Evolutionary conservation across 768 basidiomycete species (phyloP).

Genomic region (Rhizopogon roseolus): DNA sequence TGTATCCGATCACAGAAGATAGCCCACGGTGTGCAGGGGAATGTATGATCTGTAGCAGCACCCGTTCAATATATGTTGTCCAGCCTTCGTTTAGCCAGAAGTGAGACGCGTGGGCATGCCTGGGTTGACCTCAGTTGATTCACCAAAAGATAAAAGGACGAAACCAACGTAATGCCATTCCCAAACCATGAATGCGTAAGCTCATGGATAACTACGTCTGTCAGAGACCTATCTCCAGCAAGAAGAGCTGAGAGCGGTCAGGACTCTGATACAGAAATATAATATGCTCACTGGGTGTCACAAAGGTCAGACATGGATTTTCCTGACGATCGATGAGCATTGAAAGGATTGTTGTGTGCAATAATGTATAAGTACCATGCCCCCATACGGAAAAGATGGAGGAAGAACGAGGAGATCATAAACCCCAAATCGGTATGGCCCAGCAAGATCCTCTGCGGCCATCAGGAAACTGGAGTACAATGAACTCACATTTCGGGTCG

Average conservation of each 20-base stretch:
- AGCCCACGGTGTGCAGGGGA: conserved; percentile 46
- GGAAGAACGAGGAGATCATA: conserved; percentile 58
- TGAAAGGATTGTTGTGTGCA: background rate
- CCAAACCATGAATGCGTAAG: conserved; percentile 52
- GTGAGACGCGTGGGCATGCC: conserved; percentile 36
- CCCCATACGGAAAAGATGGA: conserved; percentile 55
- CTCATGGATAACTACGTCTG: conserved; percentile 53
- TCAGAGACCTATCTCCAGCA: conserved; percentile 51
- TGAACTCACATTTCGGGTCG: background rate
- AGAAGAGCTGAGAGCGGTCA: conserved; percentile 34
- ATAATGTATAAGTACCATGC: conserved; percentile 29
- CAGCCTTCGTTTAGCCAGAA: conserved; percentile 54
- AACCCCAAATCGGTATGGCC: conserved; percentile 48
- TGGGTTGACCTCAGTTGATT: conserved; percentile 9
- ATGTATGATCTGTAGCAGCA: conserved; percentile 41
- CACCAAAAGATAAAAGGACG: background rate
- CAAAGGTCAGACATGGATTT: conserved; percentile 49
- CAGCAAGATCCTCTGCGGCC: conserved; percentile 43
- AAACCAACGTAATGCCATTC: conserved; percentile 42
- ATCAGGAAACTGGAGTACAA: conserved; percentile 35
- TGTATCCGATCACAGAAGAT: conserved; percentile 44
- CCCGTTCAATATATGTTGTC: conserved; percentile 59
- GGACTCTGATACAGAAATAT: background rate
- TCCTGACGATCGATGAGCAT: conserved; percentile 28
- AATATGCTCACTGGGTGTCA: conserved; percentile 41